These are phyloP conservation scores for Quercus rubra DNA, from an alignment of 306 rosid genomes.

Conservation along the genomic window DNA sequence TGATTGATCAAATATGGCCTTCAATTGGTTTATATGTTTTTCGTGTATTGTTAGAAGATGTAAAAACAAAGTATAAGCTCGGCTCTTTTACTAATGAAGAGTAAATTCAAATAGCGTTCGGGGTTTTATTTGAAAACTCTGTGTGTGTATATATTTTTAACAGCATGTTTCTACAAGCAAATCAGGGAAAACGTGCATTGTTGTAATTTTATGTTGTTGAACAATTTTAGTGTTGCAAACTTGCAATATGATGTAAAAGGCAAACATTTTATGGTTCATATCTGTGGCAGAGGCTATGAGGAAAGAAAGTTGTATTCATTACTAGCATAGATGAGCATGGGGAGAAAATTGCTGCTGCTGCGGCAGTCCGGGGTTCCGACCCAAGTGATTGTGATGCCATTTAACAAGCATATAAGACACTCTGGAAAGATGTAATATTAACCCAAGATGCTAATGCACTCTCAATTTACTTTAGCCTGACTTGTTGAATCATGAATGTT, in stretches of 20 bases:
- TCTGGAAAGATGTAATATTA: no score
- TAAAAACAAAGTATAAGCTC: neutral
- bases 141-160: neutral
- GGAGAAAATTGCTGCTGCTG: constrained; percentile 92
- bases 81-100: neutral
- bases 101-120: neutral
- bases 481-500: no score
- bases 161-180: neutral
- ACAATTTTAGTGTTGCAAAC: neutral
- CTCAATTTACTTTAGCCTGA: no score
- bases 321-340: constrained; percentile 96
- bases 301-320: constrained; percentile 11
- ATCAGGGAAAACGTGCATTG: neutral
- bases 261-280: neutral
- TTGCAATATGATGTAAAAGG: neutral
- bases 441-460: no score
- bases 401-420: no score
- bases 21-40: neutral
- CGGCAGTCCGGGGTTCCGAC: neutral
- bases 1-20: no score
- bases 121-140: neutral
- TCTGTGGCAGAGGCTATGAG: constrained; percentile 58
- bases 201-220: neutral
- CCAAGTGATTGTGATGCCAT: no score
- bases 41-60: neutral